Percentiles rank a stretch among this genome's conserved stretches.
These are phyloP conservation scores for Usnea hakonensis DNA, from an alignment of 495 filamentous ascomycete species.

Conservation along the genomic window DNA sequence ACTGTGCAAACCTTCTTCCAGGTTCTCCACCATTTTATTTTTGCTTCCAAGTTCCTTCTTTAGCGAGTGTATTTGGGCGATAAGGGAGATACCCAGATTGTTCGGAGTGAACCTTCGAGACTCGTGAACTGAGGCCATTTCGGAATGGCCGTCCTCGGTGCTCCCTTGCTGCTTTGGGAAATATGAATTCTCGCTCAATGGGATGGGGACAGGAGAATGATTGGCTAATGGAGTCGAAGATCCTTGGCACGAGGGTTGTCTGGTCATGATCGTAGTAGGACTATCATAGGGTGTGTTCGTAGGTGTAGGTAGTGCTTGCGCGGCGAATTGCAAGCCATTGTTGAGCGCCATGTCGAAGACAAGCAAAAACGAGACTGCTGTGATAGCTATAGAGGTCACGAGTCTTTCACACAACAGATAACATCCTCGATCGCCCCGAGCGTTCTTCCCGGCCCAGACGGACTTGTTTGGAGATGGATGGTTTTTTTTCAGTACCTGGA, in stretches of 20 bases:
- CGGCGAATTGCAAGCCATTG: conserved; percentile 21
- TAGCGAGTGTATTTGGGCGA: conserved; percentile 84
- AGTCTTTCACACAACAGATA: background rate
- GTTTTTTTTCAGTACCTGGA: background rate
- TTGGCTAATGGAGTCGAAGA: conserved; percentile 52
- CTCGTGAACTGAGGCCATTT: conserved; percentile 72
- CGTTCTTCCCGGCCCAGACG: background rate
- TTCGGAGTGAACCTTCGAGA: conserved; percentile 81
- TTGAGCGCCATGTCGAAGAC: conserved; percentile 16
- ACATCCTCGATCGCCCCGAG: background rate
- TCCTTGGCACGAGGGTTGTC: conserved; percentile 44
- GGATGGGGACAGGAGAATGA: conserved; percentile 51
- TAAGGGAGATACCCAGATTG: conserved; percentile 86
- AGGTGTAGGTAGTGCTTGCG: conserved; percentile 53
- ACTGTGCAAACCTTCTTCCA: conserved; percentile 68
- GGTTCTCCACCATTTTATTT: conserved; percentile 67
- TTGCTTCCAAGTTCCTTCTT: conserved; percentile 86
- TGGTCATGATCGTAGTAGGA: conserved; percentile 46
- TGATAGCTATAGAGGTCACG: background rate
- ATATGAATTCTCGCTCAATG: conserved; percentile 42
- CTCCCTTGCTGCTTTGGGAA: conserved; percentile 21
- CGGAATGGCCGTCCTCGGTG: conserved; percentile 51
- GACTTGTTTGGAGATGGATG: background rate
- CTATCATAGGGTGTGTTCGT: conserved; percentile 58
- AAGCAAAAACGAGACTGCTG: background rate